phyloP scores from a whole-genome alignment of 306 rosid species.

The Rosa lucieae region DNA sequence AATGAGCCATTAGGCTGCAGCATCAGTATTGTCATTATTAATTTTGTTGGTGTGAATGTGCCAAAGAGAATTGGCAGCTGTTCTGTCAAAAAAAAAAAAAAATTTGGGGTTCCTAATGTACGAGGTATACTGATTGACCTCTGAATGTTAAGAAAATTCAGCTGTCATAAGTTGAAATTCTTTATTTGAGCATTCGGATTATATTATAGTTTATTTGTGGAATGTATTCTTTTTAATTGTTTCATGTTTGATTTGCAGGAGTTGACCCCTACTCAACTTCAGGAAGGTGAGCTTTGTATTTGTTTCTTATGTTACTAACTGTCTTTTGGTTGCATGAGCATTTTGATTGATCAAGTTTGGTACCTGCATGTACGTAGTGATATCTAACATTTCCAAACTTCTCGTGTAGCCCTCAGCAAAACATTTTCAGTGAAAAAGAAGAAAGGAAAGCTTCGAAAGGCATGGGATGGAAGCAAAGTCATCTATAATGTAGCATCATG shows the following conservation, averaged over 20 bases:
- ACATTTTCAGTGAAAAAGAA: conserved; percentile 86
- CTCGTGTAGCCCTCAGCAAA: conserved; percentile 78
- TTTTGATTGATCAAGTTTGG: conserved; percentile 10
- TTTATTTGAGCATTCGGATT: not conserved
- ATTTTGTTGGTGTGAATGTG: not conserved
- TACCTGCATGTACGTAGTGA: conserved; percentile 1
- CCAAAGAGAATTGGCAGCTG: not conserved
- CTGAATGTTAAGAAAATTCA: conserved; percentile 3
- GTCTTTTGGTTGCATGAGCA: conserved; percentile 2
- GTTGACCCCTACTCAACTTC: conserved; percentile 87
- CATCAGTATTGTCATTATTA: not conserved
- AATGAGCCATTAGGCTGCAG: not conserved
- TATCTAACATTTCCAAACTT: conserved; percentile 36
- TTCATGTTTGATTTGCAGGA: conserved; percentile 62
- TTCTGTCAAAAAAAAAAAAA: not conserved
- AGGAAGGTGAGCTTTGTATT: conserved; percentile 63
- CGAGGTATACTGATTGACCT: not conserved
- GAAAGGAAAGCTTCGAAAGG: conserved; percentile 92
- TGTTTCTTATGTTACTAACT: not conserved
- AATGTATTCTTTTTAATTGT: conserved; percentile 16
- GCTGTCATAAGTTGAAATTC: not conserved
- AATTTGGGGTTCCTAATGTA: not conserved
- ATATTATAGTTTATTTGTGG: not conserved
- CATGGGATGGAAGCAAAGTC: conserved; percentile 98
- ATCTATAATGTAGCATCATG: conserved; percentile 94